These are phyloP conservation scores for Elaeagnus macrophylla DNA, from an alignment of 306 rosid species.

Conservation along the genomic window DNA sequence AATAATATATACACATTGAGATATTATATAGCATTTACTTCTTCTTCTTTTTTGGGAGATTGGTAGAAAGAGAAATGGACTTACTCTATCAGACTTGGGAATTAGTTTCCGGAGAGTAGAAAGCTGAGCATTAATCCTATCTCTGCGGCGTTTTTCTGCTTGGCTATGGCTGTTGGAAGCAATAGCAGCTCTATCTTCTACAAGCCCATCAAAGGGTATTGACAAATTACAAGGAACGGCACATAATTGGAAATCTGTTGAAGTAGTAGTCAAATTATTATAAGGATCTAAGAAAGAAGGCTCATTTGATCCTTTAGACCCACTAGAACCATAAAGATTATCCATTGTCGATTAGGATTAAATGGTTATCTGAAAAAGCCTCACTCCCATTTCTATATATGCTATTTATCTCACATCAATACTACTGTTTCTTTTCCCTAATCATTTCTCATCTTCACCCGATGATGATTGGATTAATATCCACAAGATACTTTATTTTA, in stretches of 20 bases:
- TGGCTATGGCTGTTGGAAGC: constrained; percentile 92
- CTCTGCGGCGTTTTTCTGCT: constrained; percentile 92
- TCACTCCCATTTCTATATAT: neutral
- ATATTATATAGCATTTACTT: neutral
- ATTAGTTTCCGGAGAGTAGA: constrained; percentile 80
- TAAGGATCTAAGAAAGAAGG: constrained; percentile 13
- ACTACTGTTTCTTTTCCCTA: constrained; percentile 40
- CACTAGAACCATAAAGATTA: constrained; percentile 32
- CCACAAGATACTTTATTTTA: constrained; percentile 36
- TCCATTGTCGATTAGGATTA: constrained; percentile 31
- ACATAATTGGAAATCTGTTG: constrained; percentile 26
- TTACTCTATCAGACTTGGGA: constrained; percentile 91
- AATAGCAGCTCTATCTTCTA: constrained; percentile 42
- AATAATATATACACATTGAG: neutral
- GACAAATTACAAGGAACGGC: constrained; percentile 42
- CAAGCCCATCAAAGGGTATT: constrained; percentile 11
- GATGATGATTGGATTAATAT: constrained; percentile 52
- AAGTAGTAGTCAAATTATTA: constrained; percentile 35
- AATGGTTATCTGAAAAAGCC: neutral
- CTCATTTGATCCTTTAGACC: constrained; percentile 24
- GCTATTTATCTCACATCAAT: constrained; percentile 34
- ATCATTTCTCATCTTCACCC: constrained; percentile 43
- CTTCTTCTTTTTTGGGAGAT: too few relatives aligned
- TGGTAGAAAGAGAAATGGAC: too few relatives aligned
- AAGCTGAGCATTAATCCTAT: constrained; percentile 89